Evolutionary conservation across 202 grass and related monocot genomes (phyloP), one percentile per base, ranked within the genome.

Genomic region (Panicum virgatum): DNA sequence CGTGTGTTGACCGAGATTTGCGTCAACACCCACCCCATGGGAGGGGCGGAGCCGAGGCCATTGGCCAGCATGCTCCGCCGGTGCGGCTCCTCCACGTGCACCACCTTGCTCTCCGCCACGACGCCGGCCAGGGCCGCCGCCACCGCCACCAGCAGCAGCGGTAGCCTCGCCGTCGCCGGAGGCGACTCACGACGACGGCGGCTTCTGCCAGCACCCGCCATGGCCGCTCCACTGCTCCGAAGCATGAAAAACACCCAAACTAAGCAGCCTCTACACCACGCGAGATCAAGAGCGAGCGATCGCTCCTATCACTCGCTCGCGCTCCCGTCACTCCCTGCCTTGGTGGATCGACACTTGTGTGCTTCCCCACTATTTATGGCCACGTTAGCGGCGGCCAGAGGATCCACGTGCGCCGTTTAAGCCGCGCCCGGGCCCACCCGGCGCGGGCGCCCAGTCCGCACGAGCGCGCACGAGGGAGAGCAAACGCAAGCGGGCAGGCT

Each of bases 1-100:
- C n/a, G n/a, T n/a, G n/a, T n/a, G n/a, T n/a, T n/a, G n/a, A n/a
- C n/a, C n/a, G n/a, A n/a, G n/a, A n/a, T n/a, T n/a, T n/a, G 71
- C 3, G 9, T 5, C 4, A 30, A 9, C 7, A 18, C 23, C 69
- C 88, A 93, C 96, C 95, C 96, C 96, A 98, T 98, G 39, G 96
- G 96, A 72, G 92, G 92, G 11, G 92, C 83, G 1, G 54, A 40
- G 72, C 76, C 96, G 44, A 98, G 88, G 19, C 92, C 96, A 63
- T 95, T 98, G 47, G 87, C 90, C 3, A 98, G 80, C 90, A 94
- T 73, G 80, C 74, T 90, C 81, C 94, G 82, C 74, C 88, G 79
- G 85, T 90, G 82, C 38, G 40, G 37, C 83, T 76, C 84, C 46
- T 56, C 84, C 38, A 83, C 73, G 37, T 62, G 87, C 67, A 80